Evolutionary conservation across 768 basidiomycete species (phyloP).

Genomic region (Lactarius hatsudake): DNA sequence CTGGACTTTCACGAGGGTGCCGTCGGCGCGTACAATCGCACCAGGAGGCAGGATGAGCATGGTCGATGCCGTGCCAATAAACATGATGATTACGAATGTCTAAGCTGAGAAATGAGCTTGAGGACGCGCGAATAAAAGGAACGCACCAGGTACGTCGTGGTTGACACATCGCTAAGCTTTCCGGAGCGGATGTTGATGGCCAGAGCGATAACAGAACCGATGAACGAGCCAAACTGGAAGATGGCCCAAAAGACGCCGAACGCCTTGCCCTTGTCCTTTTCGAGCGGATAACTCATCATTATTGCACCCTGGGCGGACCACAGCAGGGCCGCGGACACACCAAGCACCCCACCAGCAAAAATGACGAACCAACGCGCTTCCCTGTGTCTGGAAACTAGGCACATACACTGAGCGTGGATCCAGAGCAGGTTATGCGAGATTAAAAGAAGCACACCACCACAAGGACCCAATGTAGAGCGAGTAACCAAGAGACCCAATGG

Average conservation of each 20-base stretch:
- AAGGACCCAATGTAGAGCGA: conserved; percentile 47
- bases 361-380: conserved; percentile 46
- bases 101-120: conserved; percentile 5
- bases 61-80: conserved; percentile 38
- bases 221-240: conserved; percentile 44
- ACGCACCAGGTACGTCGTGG: conserved; percentile 40
- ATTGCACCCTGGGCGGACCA: conserved; percentile 53
- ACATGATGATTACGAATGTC: conserved; percentile 47
- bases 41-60: conserved; percentile 40
- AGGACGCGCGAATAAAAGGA: conserved; percentile 1
- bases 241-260: conserved; percentile 55
- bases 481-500: conserved; percentile 52
- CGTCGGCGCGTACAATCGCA: conserved; percentile 40
- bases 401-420: background rate
- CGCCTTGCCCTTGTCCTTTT: conserved; percentile 52
- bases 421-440: background rate
- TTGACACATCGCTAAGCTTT: conserved; percentile 37
- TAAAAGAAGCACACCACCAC: conserved; percentile 40
- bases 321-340: conserved; percentile 48
- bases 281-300: conserved; percentile 57
- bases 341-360: conserved; percentile 49
- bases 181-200: conserved; percentile 41
- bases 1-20: conserved; percentile 40
- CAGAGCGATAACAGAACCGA: conserved; percentile 45
- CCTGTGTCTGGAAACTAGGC: conserved; percentile 39